A percentile compares a stretch with the other conserved stretches of the same genome.
These are phyloP conservation scores for Alternaria tenuissima DNA, from an alignment of 2,329 filamentous ascomycete species.

Conservation along the genomic window DNA sequence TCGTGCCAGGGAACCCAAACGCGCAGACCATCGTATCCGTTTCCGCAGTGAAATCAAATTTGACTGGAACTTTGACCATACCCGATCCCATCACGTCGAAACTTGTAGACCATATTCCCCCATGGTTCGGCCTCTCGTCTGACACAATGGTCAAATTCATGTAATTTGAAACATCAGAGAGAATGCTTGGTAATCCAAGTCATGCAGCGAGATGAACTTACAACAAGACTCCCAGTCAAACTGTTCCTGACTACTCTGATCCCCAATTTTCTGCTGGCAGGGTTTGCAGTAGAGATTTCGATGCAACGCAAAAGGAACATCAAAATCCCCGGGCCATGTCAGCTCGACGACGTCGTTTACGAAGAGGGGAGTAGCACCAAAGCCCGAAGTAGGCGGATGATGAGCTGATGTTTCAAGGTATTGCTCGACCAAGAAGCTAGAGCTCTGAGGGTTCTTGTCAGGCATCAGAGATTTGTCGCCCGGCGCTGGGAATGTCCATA, in stretches of 20 bases:
- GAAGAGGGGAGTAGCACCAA: neutral
- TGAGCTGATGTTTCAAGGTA: constrained; percentile 1
- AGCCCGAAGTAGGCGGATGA: neutral
- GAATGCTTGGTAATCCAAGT: too few relatives aligned
- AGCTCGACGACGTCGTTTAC: neutral
- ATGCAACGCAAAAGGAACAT: neutral
- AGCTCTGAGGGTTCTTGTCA: neutral
- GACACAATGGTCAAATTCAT: neutral
- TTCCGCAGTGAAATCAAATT: neutral
- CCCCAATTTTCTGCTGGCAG: neutral
- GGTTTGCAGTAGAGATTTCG: neutral
- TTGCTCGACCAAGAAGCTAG: neutral
- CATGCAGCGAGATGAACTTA: neutral
- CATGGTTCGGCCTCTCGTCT: neutral
- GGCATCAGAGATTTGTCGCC: neutral
- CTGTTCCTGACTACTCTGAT: neutral
- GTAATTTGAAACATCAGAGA: neutral
- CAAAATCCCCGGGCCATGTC: neutral
- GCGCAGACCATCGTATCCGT: constrained; percentile 1
- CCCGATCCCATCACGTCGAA: neutral
- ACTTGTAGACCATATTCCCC: neutral
- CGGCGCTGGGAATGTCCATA: neutral
- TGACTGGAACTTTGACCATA: constrained; percentile 1
- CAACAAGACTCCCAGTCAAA: constrained; percentile 1
- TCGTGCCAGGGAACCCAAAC: neutral